These are phyloP conservation scores for Saprolegnia diclina DNA, from an alignment of 352 stramenopile genomes.

Conservation along the genomic window DNA sequence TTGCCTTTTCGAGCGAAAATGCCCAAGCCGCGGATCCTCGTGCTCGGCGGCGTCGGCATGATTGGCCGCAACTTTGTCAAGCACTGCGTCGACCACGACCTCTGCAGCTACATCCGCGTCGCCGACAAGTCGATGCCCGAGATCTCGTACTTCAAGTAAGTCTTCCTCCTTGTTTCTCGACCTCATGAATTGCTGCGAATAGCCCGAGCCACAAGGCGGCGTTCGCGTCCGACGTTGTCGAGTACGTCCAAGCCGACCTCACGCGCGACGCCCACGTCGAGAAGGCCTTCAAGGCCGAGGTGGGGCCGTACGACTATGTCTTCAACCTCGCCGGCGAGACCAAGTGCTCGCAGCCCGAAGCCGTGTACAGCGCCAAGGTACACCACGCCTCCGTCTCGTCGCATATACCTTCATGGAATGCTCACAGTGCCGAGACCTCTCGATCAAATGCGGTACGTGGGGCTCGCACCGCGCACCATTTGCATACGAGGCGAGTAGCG, in stretches of 20 bases:
- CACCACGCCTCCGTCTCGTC: background rate
- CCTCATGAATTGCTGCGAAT: background rate
- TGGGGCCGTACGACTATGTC: conserved; percentile 74
- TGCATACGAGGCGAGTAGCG: conserved; percentile 29
- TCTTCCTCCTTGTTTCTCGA: background rate
- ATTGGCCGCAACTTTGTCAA: conserved; percentile 85
- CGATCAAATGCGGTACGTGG: conserved; percentile 71
- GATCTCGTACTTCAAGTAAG: conserved; percentile 81
- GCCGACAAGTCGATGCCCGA: conserved; percentile 84
- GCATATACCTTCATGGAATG: conserved; percentile 1
- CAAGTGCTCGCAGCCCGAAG: conserved; percentile 68
- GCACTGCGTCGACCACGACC: conserved; percentile 62
- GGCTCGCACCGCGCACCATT: background rate
- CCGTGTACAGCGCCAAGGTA: conserved; percentile 75
- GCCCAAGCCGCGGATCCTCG: conserved; percentile 63
- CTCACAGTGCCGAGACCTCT: conserved; percentile 66
- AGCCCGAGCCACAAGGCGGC: conserved; percentile 56
- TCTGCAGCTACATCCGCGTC: conserved; percentile 63
- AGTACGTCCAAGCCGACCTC: conserved; percentile 77
- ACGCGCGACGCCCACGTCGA: conserved; percentile 75
- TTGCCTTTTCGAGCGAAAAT: background rate
- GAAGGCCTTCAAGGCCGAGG: conserved; percentile 63
- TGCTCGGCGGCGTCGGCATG: conserved; percentile 80
- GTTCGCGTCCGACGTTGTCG: conserved; percentile 61
- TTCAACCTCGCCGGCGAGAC: conserved; percentile 82